These are phyloP conservation scores for Xylaria sp. DNA, from an alignment of 2,329 filamentous ascomycete species.

Conservation along the genomic window DNA sequence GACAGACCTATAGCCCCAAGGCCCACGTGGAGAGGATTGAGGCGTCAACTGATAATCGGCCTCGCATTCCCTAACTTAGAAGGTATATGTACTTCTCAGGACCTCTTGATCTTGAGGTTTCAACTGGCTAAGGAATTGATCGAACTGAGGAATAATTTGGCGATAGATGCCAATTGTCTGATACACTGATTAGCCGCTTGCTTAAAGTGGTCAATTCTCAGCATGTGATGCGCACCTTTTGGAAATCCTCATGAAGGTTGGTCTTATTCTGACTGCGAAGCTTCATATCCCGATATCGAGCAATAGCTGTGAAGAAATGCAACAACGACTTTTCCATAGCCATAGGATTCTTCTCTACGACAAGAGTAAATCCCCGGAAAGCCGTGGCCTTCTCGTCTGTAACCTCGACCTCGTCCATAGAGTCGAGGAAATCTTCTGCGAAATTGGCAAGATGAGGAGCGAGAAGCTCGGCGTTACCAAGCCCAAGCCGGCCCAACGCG, in stretches of 20 bases:
- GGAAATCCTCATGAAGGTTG: conserved; percentile 77
- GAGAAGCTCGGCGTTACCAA: conserved; percentile 79
- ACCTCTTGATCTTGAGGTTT: conserved; percentile 60
- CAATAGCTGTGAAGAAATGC: conserved; percentile 85
- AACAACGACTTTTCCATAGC: conserved; percentile 89
- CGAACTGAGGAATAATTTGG: conserved; percentile 68
- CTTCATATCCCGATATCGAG: conserved; percentile 75
- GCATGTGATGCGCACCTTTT: conserved; percentile 68
- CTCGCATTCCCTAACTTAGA: conserved; percentile 46
- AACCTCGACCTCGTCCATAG: conserved; percentile 85
- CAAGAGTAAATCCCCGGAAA: conserved; percentile 86
- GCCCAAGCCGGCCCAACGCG: conserved; percentile 85
- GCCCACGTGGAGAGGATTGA: not conserved
- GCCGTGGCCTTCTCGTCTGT: conserved; percentile 96
- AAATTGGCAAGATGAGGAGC: conserved; percentile 83
- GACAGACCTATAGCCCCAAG: not conserved
- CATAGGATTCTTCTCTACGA: conserved; percentile 86
- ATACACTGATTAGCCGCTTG: conserved; percentile 25
- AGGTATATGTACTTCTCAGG: conserved; percentile 59
- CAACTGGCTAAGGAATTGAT: conserved; percentile 63
- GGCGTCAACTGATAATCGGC: not conserved
- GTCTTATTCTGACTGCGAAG: conserved; percentile 69
- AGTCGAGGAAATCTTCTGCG: conserved; percentile 81
- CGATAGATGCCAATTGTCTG: conserved; percentile 66
- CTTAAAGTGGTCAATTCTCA: not conserved